Conservation (phyloP, 2,329 filamentous ascomycete genomes). For the Ambrosiella xylebori region DNA sequence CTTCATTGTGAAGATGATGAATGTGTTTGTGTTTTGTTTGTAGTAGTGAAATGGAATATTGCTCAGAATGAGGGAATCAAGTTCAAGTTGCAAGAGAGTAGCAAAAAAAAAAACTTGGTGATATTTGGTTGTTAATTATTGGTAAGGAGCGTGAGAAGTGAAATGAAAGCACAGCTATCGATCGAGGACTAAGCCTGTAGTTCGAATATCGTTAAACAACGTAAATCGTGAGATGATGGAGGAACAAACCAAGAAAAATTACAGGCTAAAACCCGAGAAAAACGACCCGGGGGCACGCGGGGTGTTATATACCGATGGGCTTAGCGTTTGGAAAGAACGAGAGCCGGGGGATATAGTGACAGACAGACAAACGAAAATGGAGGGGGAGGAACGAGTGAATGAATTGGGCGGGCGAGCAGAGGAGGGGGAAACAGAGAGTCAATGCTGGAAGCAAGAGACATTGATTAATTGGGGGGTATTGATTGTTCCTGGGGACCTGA, state of each 20-base stretch:
- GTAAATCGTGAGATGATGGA: neutral
- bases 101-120: neutral
- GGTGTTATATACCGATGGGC: neutral
- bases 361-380: no score
- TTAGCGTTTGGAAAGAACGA: no score
- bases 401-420: no score
- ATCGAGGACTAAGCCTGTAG: neutral
- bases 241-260: neutral
- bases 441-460: no score
- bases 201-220: neutral
- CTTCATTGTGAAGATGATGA: conserved; percentile 20
- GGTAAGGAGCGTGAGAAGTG: neutral
- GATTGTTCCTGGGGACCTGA: no score
- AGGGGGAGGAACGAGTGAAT: no score
- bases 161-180: neutral
- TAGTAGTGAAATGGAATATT: neutral
- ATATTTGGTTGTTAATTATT: neutral
- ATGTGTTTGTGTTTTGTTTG: neutral
- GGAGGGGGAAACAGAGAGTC: no score
- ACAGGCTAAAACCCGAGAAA: neutral
- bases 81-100: neutral
- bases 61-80: neutral
- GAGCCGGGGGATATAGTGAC: no score
- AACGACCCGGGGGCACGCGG: neutral
- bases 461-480: no score